Conservation (phyloP, 306 rosid species). For the Acacia melanoxylon region DNA sequence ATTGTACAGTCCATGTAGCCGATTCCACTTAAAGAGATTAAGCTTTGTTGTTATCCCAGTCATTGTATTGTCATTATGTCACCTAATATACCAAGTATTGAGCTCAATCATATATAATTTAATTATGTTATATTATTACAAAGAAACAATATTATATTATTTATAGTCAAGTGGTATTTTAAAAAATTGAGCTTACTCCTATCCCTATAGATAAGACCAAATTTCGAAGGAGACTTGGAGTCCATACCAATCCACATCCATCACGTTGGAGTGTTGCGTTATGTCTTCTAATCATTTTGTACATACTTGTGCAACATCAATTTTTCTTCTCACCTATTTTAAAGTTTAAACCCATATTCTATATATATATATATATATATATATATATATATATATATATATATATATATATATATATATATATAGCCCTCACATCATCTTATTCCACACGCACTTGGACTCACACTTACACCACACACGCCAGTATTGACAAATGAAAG, state of each 20-base stretch:
- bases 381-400: no score
- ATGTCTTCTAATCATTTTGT: not conserved
- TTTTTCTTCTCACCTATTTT: no score
- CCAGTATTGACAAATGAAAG: not conserved
- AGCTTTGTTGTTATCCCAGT: no score
- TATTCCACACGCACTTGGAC: not conserved
- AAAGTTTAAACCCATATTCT: no score
- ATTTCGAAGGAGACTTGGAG: slow-evolving; percentile 5
- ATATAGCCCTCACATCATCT: not conserved
- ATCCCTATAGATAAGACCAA: slow-evolving; percentile 7
- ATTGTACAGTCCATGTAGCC: no score
- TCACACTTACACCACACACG: not conserved
- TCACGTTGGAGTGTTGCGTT: not conserved
- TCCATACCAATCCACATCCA: slow-evolving; percentile 1
- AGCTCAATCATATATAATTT: no score
- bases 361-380: no score
- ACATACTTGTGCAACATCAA: not conserved
- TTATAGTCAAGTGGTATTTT: not conserved
- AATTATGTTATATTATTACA: not conserved
- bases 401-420: no score
- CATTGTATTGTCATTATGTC: no score
- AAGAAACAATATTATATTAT: no score
- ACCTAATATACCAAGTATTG: no score
- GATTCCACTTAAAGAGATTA: no score
- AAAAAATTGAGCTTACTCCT: not conserved